phyloP scores from a whole-genome alignment of 2,329 filamentous ascomycete genomes.

The Aurifilum marmelostoma region DNA sequence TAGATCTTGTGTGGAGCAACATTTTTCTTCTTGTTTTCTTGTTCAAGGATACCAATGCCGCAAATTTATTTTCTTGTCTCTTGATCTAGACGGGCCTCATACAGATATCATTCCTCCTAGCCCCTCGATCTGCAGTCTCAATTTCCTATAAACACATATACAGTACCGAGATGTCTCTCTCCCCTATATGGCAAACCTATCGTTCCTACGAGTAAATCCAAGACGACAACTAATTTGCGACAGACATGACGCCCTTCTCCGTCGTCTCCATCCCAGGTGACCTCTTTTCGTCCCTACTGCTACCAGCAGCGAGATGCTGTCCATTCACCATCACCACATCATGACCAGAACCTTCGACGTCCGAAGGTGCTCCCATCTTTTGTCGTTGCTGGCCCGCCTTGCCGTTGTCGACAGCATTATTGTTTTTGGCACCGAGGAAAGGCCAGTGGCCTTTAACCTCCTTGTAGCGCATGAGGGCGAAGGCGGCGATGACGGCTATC shows the following conservation, averaged over 20 bases:
- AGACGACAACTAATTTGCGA: background rate
- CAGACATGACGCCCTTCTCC: background rate
- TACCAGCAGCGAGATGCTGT: too few species aligned
- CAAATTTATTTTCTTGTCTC: slow-evolving; percentile 8
- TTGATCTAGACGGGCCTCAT: too few species aligned
- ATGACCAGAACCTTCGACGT: background rate
- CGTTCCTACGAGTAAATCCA: background rate
- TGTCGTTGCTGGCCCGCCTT: background rate
- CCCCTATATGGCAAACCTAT: background rate
- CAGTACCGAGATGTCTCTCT: background rate
- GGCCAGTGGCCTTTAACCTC: slow-evolving; percentile 41
- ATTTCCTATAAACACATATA: background rate
- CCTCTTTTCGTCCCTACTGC: background rate
- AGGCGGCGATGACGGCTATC: slow-evolving; percentile 61
- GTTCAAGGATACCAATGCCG: slow-evolving; percentile 27
- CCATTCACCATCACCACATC: too few species aligned
- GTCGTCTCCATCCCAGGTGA: background rate
- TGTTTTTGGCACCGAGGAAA: slow-evolving; percentile 19
- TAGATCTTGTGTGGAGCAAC: background rate
- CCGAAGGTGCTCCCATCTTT: background rate
- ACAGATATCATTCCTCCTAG: background rate
- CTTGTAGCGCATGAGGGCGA: slow-evolving; percentile 57
- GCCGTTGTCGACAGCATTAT: background rate
- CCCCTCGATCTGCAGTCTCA: background rate
- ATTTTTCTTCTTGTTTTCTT: background rate